phyloP scores from a whole-genome alignment of 257 asterid genomes.

The Capsicum pubescens region DNA sequence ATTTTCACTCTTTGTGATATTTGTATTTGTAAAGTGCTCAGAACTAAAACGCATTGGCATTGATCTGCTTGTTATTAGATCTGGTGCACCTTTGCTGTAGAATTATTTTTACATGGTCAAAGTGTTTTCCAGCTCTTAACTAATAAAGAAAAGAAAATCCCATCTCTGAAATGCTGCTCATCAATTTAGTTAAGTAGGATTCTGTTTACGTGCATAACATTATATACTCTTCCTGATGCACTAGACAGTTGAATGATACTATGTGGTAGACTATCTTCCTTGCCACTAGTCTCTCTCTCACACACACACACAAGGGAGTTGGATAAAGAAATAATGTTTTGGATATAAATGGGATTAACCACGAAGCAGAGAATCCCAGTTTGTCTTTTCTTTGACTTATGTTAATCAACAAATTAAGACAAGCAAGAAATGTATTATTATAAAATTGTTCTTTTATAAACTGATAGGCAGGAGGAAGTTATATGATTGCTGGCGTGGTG shows the following conservation, averaged over 20 bases:
- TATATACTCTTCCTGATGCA: not conserved
- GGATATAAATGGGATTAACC: too few species aligned
- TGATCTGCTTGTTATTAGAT: not conserved
- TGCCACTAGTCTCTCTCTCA: not conserved
- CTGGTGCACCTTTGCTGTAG: not conserved
- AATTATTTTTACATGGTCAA: not conserved
- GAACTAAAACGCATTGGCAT: not conserved
- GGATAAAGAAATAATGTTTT: too few species aligned
- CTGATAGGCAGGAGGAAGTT: not conserved
- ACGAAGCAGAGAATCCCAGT: not conserved
- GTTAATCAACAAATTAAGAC: not conserved
- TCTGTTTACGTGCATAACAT: not conserved
- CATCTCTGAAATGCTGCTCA: not conserved
- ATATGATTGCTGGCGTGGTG: not conserved
- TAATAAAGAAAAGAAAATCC: not conserved
- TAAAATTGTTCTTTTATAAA: not conserved
- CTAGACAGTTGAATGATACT: not conserved
- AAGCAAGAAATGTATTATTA: not conserved
- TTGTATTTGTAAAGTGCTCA: not conserved
- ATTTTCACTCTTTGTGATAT: not conserved
- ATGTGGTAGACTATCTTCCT: not conserved
- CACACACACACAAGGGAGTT: not conserved
- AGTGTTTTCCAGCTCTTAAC: not conserved
- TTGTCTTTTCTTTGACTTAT: not conserved
- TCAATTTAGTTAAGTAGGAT: not conserved